These are phyloP conservation scores for Chamaenerion angustifolium DNA, from an alignment of 345 rosid species.

Conservation along the genomic window DNA sequence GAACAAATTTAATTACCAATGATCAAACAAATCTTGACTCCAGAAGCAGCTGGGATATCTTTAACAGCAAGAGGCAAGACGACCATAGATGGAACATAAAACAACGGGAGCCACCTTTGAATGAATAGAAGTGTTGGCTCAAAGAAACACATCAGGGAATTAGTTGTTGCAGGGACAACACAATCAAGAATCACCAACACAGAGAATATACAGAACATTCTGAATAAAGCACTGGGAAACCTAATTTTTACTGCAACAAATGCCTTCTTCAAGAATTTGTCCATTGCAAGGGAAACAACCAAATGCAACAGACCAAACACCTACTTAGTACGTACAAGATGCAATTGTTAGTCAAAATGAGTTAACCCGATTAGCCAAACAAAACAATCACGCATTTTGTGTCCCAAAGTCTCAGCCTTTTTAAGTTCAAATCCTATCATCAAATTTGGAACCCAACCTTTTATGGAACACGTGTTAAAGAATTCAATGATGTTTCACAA, in stretches of 20 bases:
- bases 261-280: conserved; percentile 53
- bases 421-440: too few species aligned
- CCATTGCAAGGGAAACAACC: conserved; percentile 68
- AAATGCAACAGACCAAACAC: conserved; percentile 52
- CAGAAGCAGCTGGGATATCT: conserved; percentile 90
- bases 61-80: conserved; percentile 79
- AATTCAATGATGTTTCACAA: too few species aligned
- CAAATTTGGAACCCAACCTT: too few species aligned
- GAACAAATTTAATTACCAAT: background rate
- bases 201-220: conserved; percentile 93
- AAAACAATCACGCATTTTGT: background rate
- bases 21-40: conserved; percentile 51
- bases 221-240: conserved; percentile 91
- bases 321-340: too few species aligned
- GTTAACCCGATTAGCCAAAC: background rate
- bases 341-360: too few species aligned
- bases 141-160: conserved; percentile 55
- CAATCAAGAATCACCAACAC: conserved; percentile 52
- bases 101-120: conserved; percentile 93
- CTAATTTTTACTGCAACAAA: conserved; percentile 75
- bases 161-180: conserved; percentile 54
- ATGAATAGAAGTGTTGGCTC: conserved; percentile 76
- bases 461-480: too few species aligned
- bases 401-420: too few species aligned
- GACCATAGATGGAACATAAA: conserved; percentile 84